Percentiles rank a stretch among this genome's conserved stretches.
phyloP scores from a whole-genome alignment of 2,329 filamentous ascomycete species.

The Botrytis sinoallii region DNA sequence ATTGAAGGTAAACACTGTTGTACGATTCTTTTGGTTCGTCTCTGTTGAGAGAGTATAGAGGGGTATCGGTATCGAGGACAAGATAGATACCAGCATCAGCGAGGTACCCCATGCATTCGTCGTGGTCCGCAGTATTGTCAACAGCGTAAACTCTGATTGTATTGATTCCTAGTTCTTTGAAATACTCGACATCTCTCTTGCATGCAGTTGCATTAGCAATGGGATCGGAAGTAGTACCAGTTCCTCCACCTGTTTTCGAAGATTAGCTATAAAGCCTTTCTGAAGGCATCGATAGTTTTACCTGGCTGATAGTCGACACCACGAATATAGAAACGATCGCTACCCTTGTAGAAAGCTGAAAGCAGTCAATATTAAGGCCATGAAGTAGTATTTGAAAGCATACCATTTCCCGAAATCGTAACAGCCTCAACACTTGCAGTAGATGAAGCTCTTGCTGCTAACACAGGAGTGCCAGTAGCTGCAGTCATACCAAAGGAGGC shows the following conservation, averaged over 20 bases:
- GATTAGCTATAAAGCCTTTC: background rate
- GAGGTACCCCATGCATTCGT: slow-evolving; percentile 65
- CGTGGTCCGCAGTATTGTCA: slow-evolving; percentile 66
- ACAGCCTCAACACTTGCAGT: slow-evolving; percentile 26
- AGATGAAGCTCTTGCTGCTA: slow-evolving; percentile 27
- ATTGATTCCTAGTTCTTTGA: slow-evolving; percentile 68
- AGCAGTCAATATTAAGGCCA: background rate
- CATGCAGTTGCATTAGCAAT: slow-evolving; percentile 58
- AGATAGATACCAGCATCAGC: slow-evolving; percentile 71
- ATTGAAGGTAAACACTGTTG: slow-evolving; percentile 68
- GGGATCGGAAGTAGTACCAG: slow-evolving; percentile 60
- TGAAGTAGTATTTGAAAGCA: background rate
- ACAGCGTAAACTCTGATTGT: slow-evolving; percentile 71
- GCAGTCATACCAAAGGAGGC: slow-evolving; percentile 18
- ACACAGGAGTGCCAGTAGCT: slow-evolving; percentile 25
- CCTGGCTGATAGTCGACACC: slow-evolving; percentile 62
- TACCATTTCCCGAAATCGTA: slow-evolving; percentile 34
- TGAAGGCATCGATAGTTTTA: background rate
- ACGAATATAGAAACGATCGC: slow-evolving; percentile 52
- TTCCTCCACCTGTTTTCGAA: slow-evolving; percentile 23
- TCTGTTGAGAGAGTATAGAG: slow-evolving; percentile 66
- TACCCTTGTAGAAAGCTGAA: slow-evolving; percentile 37
- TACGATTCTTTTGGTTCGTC: slow-evolving; percentile 58
- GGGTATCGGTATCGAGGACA: slow-evolving; percentile 68
- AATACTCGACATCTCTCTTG: slow-evolving; percentile 63